These are phyloP conservation scores for Aechmea fasciata DNA, from an alignment of 176 grass and related monocot genomes.

Conservation along the genomic window DNA sequence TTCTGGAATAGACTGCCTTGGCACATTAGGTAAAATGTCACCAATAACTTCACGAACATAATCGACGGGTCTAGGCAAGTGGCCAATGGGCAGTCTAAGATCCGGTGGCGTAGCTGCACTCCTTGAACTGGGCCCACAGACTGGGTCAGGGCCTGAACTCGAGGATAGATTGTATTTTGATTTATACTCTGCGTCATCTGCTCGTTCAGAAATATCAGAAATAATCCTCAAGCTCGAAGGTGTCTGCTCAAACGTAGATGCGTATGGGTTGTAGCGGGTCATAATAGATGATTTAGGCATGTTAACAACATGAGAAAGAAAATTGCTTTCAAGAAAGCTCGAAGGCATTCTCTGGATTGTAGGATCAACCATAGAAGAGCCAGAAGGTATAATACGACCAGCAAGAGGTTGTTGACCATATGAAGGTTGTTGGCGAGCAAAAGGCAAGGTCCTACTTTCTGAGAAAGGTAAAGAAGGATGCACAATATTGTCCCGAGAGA, in stretches of 20 bases:
- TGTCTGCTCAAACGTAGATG: slow-evolving; percentile 91
- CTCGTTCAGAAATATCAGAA: slow-evolving; percentile 8
- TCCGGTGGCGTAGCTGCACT: slow-evolving; percentile 27
- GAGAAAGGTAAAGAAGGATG: slow-evolving; percentile 11
- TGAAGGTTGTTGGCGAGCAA: slow-evolving; percentile 33
- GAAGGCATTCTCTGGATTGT: slow-evolving; percentile 36
- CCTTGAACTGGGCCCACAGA: slow-evolving; percentile 38
- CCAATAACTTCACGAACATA: slow-evolving; percentile 38
- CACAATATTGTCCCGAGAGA: slow-evolving; percentile 3
- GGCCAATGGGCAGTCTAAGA: slow-evolving; percentile 24
- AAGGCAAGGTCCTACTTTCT: slow-evolving; percentile 29
- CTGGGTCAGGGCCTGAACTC: slow-evolving; percentile 16
- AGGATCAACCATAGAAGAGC: slow-evolving; percentile 32
- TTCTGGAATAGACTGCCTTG: slow-evolving; percentile 25
- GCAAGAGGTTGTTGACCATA: slow-evolving; percentile 43
- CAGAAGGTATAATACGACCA: slow-evolving; percentile 40
- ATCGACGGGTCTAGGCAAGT: slow-evolving; percentile 33
- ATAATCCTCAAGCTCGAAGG: slow-evolving; percentile 35
- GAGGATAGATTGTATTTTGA: slow-evolving; percentile 6
- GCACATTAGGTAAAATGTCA: slow-evolving; percentile 24
- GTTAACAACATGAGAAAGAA: slow-evolving; percentile 26
- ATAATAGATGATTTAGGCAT: slow-evolving; percentile 65
- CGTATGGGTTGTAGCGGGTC: slow-evolving; percentile 87
- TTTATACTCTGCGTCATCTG: slow-evolving; percentile 4
- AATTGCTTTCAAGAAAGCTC: slow-evolving; percentile 36